Evolutionary conservation across 2,329 filamentous ascomycete species (phyloP).

Genomic region (Pseudogymnoascus sp.): DNA sequence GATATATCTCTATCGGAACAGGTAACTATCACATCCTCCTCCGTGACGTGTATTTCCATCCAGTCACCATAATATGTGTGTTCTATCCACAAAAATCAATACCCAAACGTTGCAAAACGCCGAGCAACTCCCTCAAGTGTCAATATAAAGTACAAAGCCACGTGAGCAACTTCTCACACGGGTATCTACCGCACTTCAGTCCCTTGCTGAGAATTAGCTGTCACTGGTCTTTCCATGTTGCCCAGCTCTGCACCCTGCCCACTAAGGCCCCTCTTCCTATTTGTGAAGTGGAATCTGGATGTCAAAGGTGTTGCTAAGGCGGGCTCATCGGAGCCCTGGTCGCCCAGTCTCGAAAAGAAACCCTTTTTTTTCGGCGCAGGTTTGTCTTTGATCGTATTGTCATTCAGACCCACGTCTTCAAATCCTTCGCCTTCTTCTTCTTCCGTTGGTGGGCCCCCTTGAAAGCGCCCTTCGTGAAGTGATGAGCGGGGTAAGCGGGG

Average conservation of each 20-base stretch:
- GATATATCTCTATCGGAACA: background rate
- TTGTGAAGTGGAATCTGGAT: constrained; percentile 55
- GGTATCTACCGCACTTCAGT: constrained; percentile 1
- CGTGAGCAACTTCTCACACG: background rate
- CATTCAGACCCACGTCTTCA: constrained; percentile 80
- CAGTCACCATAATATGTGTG: background rate
- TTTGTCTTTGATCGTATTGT: constrained; percentile 55
- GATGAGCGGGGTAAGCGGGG: constrained; percentile 54
- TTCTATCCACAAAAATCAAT: background rate
- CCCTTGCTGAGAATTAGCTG: constrained; percentile 10
- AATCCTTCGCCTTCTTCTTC: constrained; percentile 79
- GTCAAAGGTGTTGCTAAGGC: constrained; percentile 32
- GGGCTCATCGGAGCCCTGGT: constrained; percentile 36
- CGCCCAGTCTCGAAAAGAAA: constrained; percentile 74
- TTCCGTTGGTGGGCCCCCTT: constrained; percentile 53
- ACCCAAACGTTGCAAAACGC: background rate
- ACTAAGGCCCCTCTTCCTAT: constrained; percentile 55
- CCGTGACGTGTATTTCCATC: background rate
- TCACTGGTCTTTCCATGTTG: constrained; percentile 38
- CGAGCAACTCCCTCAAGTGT: background rate
- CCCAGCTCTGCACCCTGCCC: constrained; percentile 65
- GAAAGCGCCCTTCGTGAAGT: constrained; percentile 47
- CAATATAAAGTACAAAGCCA: background rate
- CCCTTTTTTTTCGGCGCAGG: constrained; percentile 55
- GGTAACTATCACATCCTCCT: background rate